A percentile compares a stretch with the other conserved stretches of the same genome.
Conservation (phyloP, 305 asterid genomes). For the Withania somnifera region DNA sequence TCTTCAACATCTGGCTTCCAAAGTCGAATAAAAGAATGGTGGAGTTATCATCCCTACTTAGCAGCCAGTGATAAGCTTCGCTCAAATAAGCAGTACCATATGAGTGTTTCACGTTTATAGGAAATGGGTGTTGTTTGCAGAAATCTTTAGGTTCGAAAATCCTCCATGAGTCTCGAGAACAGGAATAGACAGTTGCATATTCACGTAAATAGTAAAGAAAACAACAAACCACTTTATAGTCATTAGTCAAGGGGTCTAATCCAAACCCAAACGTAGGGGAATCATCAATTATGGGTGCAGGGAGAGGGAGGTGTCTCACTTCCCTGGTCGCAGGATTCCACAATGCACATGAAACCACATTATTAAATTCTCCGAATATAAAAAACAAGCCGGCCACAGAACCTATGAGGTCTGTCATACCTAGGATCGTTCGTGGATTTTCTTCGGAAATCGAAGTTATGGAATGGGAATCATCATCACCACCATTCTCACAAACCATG, state of each 20-base stretch:
- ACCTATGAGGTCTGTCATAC: background rate
- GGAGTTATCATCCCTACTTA: background rate
- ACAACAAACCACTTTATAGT: background rate
- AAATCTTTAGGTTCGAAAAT: background rate
- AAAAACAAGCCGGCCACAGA: background rate
- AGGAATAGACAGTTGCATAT: background rate
- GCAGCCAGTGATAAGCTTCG: background rate
- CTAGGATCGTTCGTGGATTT: background rate
- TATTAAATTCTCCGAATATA: background rate
- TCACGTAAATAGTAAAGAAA: background rate
- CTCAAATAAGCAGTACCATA: background rate
- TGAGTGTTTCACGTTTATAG: background rate
- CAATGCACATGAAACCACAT: background rate
- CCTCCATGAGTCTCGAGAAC: background rate
- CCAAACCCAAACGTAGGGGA: background rate
- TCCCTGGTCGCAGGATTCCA: background rate
- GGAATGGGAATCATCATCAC: background rate
- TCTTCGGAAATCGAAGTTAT: background rate
- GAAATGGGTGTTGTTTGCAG: background rate
- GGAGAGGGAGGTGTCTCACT: background rate
- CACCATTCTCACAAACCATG: background rate
- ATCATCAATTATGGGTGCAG: background rate
- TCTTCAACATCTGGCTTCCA: background rate
- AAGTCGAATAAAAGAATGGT: background rate
- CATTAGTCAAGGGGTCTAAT: background rate